Evolutionary conservation across 2,329 filamentous ascomycete genomes (phyloP).

Genomic region (Aspergillus pseudoterreus): DNA sequence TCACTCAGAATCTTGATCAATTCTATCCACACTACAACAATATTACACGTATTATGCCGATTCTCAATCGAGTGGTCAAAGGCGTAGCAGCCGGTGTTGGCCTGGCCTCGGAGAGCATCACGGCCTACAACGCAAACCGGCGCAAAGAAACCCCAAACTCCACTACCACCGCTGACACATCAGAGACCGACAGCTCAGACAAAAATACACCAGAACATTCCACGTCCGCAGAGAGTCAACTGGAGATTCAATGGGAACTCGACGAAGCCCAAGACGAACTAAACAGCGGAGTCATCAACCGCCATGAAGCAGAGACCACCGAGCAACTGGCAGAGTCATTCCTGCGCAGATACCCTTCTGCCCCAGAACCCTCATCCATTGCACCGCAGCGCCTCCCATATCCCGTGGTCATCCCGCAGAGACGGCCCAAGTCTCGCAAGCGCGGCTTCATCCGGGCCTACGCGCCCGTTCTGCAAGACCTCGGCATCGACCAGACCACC

Average conservation of each 20-base stretch:
- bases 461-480: slow-evolving; percentile 31
- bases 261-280: slow-evolving; percentile 24
- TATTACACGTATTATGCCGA: background rate
- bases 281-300: no score
- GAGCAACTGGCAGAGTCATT: slow-evolving; percentile 14
- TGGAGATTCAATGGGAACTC: slow-evolving; percentile 18
- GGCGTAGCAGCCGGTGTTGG: slow-evolving; percentile 25
- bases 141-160: background rate
- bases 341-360: slow-evolving; percentile 7
- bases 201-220: background rate
- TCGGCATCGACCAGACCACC: slow-evolving; percentile 33
- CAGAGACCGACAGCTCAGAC: background rate
- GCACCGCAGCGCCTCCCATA: slow-evolving; percentile 18
- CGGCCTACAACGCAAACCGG: slow-evolving; percentile 17
- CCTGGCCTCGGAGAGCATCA: slow-evolving; percentile 21
- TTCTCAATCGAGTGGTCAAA: slow-evolving; percentile 6
- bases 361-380: slow-evolving; percentile 6
- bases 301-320: background rate
- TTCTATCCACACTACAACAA: background rate
- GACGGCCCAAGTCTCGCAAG: slow-evolving; percentile 31
- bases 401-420: slow-evolving; percentile 40
- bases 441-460: slow-evolving; percentile 41
- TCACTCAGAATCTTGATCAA: background rate
- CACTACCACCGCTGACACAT: background rate
- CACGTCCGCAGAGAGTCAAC: background rate